Percentiles rank a stretch among this genome's conserved stretches.
phyloP scores from a whole-genome alignment of 2,329 filamentous ascomycete species.

The Karstenula rhodostoma region DNA sequence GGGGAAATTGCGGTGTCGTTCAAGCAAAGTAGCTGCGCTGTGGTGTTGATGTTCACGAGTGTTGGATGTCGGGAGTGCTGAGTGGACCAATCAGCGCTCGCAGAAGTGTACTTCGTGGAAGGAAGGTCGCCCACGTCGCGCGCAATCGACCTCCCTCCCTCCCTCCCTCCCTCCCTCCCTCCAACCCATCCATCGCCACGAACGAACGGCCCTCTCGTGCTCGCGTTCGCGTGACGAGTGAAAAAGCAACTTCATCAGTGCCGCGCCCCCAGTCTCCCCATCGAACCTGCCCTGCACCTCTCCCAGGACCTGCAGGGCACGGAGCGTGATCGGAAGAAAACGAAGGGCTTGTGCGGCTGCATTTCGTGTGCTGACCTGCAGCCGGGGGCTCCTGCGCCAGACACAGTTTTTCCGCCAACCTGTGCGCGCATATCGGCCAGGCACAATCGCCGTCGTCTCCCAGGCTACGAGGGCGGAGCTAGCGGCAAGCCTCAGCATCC shows the following conservation, averaged over 20 bases:
- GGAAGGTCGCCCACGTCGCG: too few relatives aligned
- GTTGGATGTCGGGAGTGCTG: too few relatives aligned
- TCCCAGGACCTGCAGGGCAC: conserved; percentile 7
- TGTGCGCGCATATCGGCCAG: conserved; percentile 1
- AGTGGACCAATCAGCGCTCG: background rate
- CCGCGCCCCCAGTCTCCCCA: too few relatives aligned
- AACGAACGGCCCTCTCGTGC: too few relatives aligned
- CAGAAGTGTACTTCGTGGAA: background rate
- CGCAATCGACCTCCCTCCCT: too few relatives aligned
- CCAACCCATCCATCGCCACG: background rate
- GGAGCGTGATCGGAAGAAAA: conserved; percentile 9
- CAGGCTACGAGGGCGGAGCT: conserved; percentile 1
- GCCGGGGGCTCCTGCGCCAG: background rate
- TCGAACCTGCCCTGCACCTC: too few relatives aligned
- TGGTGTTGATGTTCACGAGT: too few relatives aligned
- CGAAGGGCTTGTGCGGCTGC: conserved; percentile 1
- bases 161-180: too few relatives aligned
- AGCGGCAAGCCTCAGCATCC: conserved; percentile 4
- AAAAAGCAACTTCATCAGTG: background rate
- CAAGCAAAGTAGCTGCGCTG: too few relatives aligned
- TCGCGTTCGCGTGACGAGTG: background rate
- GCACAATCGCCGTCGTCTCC: background rate
- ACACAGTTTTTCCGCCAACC: conserved; percentile 10
- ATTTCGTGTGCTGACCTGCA: conserved; percentile 2
- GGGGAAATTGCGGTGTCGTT: too few relatives aligned